These are phyloP conservation scores for Euphrasia arctica DNA, from an alignment of 305 asterid genomes.

Conservation along the genomic window DNA sequence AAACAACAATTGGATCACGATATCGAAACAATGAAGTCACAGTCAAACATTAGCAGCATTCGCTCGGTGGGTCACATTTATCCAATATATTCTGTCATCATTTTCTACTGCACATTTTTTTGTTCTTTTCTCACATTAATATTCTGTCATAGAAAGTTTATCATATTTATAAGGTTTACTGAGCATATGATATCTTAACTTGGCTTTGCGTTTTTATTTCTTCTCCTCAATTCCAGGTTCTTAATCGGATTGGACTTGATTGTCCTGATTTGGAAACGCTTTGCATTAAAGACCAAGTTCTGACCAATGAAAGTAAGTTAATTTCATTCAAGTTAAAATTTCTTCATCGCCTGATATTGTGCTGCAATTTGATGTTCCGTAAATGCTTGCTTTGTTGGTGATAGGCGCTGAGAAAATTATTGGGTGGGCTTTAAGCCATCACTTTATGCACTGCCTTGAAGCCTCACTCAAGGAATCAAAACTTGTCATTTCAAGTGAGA, in stretches of 20 bases:
- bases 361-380: slow-evolving; percentile 4
- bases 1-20: slow-evolving; percentile 76
- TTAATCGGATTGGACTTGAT: slow-evolving; percentile 53
- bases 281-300: slow-evolving; percentile 54
- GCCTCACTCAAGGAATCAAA: slow-evolving; percentile 43
- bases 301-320: slow-evolving; percentile 60
- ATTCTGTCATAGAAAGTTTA: too few species aligned
- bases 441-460: slow-evolving; percentile 64
- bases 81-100: neutral
- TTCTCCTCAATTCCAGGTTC: slow-evolving; percentile 45
- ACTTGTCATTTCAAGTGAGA: slow-evolving; percentile 57
- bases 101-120: neutral
- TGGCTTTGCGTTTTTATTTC: slow-evolving; percentile 1
- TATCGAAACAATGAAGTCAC: slow-evolving; percentile 69
- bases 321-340: slow-evolving; percentile 7
- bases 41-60: slow-evolving; percentile 64
- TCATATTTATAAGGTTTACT: too few species aligned
- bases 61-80: slow-evolving; percentile 48
- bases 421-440: slow-evolving; percentile 75
- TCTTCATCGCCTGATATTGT: neutral
- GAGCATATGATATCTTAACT: neutral
- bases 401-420: slow-evolving; percentile 75
- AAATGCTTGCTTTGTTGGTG: slow-evolving; percentile 20
- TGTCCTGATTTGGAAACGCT: slow-evolving; percentile 66
- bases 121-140: neutral